phyloP scores from a whole-genome alignment of 2,329 filamentous ascomycete species.

The Paecilomyces dactylethromorphus region DNA sequence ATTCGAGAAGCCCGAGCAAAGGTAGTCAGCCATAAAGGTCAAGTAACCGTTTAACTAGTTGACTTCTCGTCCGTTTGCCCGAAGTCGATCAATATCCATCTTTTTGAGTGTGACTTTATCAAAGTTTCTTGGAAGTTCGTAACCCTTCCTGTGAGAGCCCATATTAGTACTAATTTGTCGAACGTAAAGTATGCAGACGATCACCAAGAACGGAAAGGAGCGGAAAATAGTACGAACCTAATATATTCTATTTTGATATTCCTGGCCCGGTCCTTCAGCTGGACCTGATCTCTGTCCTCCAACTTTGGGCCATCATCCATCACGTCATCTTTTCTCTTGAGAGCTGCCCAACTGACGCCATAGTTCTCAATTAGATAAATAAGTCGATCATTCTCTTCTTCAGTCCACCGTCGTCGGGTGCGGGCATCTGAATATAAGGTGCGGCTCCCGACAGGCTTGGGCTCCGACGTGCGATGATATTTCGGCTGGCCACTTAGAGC shows the following conservation, averaged over 20 bases:
- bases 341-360: constrained; percentile 42
- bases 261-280: constrained; percentile 50
- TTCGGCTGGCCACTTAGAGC: not conserved
- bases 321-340: constrained; percentile 30
- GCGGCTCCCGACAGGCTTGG: not conserved
- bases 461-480: not conserved
- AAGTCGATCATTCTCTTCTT: constrained; percentile 38
- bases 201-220: constrained; percentile 7
- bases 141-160: not conserved
- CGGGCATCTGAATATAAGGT: constrained; percentile 2
- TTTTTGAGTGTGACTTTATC: not conserved
- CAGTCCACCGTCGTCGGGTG: constrained; percentile 29
- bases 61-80: not conserved
- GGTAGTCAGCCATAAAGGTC: too few relatives aligned
- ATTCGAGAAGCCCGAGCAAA: not conserved
- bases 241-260: constrained; percentile 45
- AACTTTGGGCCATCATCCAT: constrained; percentile 25
- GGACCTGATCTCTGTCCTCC: constrained; percentile 41
- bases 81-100: not conserved
- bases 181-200: constrained; percentile 2
- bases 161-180: not conserved
- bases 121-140: not conserved
- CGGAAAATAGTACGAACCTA: constrained; percentile 28
- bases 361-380: constrained; percentile 42
- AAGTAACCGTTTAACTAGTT: not conserved